Evolutionary conservation across 2,329 filamentous ascomycete genomes (phyloP), one percentile per base, ranked within the genome.

Genomic region (Pseudogymnoascus sp.): DNA sequence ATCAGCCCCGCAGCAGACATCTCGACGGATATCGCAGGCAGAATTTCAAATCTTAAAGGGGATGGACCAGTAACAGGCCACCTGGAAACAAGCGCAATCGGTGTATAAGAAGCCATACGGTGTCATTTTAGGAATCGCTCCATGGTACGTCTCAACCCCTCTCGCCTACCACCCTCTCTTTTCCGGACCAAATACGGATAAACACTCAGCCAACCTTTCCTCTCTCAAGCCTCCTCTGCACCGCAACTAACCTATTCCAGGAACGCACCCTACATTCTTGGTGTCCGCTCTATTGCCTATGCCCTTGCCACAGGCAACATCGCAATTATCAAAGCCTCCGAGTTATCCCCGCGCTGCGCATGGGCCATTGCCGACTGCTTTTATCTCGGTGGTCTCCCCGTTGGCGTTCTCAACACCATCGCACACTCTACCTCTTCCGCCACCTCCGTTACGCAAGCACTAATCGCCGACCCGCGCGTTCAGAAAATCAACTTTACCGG

Each of bases 401-500:
- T 80, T 1, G 91, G 91, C 29, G 87, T 85, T 4, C 74, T 96
- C 31, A 95, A 93, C 73, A 77, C 91, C 56, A 76, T 96, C 38
- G 88, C 86, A 16, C 76, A 81, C 33, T 83, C 87, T 2, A 83
- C 86, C 63, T 80, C 85, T 64, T 83, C 89, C 68, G 91, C 90
- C 0, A 80, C 86, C 0, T 78, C 81, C 10, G 79, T 93, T 29
- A 93, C 89, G 0, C 81, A 80, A 31, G 78, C 84, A 1, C 74
- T 95, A 31, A 89, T 96, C 67, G 82, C 84, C 60, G 80, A 89
- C 69, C 82, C 83, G 0, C 78, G 79, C 0, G 77, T 96, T 64
- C 88, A 86, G 73, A 95, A 96, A 77, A 81, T 96, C 73, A 95
- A 91, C 76, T 96, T 96, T 74, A 96, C 91, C 0, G 91, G 91